Percentiles rank a stretch among this genome's conserved stretches.
Evolutionary conservation across 169 alveolate genomes (phyloP).

Genomic region (Eimeria tenella): DNA sequence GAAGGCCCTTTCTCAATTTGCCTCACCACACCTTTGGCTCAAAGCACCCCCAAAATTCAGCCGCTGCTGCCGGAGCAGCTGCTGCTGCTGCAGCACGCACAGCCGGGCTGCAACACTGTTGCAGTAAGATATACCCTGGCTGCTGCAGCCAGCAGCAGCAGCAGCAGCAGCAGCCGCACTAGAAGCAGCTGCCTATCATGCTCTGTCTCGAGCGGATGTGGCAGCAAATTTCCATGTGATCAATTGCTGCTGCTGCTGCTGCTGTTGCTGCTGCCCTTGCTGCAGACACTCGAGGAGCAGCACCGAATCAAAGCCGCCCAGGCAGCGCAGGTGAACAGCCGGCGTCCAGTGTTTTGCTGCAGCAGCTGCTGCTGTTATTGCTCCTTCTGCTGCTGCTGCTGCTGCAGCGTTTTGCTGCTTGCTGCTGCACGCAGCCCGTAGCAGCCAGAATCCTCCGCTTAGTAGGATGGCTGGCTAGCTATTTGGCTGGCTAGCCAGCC

Average conservation of each 20-base stretch:
- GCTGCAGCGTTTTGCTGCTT: background rate
- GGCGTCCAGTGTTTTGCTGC: background rate
- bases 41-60: background rate
- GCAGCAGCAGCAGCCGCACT: constrained; percentile 14
- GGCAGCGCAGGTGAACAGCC: constrained; percentile 54
- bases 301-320: constrained; percentile 30
- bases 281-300: constrained; percentile 59
- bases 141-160: background rate
- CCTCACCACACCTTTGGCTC: background rate
- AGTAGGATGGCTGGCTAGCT: too few species aligned
- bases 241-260: constrained; percentile 12
- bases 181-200: background rate
- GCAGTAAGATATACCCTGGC: background rate
- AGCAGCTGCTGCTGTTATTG: background rate
- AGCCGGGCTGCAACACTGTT: background rate
- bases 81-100: constrained; percentile 57
- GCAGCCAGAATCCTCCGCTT: too few species aligned
- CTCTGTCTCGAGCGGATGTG: background rate
- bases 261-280: constrained; percentile 4
- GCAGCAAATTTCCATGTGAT: background rate
- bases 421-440: background rate
- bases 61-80: constrained; percentile 45
- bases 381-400: constrained; percentile 19
- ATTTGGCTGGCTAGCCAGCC: too few species aligned
- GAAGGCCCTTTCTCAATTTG: background rate